A percentile compares a stretch with the other conserved stretches of the same genome.
These are phyloP conservation scores for Zalaria obscura DNA, from an alignment of 2,329 filamentous ascomycete species.

Conservation along the genomic window DNA sequence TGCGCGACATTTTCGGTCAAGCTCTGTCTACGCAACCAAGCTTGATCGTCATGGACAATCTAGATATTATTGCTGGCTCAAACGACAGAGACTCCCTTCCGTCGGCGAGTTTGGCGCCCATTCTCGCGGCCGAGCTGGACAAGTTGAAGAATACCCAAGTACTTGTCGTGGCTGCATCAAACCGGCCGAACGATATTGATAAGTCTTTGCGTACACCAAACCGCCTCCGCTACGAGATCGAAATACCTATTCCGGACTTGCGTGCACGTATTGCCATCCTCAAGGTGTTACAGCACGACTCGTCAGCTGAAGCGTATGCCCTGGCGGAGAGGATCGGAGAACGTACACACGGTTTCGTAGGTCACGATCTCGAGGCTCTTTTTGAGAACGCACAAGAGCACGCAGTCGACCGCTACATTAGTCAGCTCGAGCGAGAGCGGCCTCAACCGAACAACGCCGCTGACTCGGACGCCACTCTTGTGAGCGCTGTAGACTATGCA, in stretches of 20 bases:
- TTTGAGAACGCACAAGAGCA: conserved; percentile 38
- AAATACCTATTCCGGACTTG: conserved; percentile 64
- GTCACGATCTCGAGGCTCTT: conserved; percentile 58
- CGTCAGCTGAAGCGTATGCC: conserved; percentile 20
- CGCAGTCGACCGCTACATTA: conserved; percentile 17
- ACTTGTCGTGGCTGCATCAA: conserved; percentile 61
- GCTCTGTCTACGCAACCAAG: conserved; percentile 58
- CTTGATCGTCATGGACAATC: conserved; percentile 63
- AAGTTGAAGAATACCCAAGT: conserved; percentile 42
- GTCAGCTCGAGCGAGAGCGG: background rate
- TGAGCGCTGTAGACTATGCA: background rate
- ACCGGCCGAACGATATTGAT: conserved; percentile 60
- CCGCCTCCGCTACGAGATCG: conserved; percentile 54
- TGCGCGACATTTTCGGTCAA: conserved; percentile 56
- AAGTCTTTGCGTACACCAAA: conserved; percentile 48
- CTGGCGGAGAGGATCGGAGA: conserved; percentile 50
- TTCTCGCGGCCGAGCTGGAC: conserved; percentile 41
- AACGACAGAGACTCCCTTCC: conserved; percentile 29
- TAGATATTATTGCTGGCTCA: conserved; percentile 56
- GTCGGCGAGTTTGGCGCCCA: conserved; percentile 17
- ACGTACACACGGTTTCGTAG: conserved; percentile 77
- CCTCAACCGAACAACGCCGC: background rate
- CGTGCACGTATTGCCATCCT: conserved; percentile 61
- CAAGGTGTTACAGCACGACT: conserved; percentile 36
- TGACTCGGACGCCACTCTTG: background rate